phyloP scores from a whole-genome alignment of 441 rosid species.

The Omphalea diandra region DNA sequence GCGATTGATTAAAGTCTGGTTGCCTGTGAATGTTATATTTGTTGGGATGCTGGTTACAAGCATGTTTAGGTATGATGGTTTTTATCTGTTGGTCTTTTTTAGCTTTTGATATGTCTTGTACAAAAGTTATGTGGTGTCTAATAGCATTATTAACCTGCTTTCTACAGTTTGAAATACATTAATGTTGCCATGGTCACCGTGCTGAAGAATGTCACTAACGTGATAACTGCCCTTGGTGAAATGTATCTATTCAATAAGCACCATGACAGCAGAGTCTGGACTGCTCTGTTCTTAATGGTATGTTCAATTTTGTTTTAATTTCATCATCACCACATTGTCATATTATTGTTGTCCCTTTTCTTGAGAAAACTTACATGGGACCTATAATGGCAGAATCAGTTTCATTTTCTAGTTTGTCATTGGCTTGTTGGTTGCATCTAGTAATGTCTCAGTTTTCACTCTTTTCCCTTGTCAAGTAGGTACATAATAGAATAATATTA shows the following conservation, averaged over 20 bases:
- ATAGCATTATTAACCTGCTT: background rate
- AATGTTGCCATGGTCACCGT: slow-evolving; percentile 99
- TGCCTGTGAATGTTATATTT: slow-evolving; percentile 92
- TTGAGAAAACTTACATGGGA: slow-evolving; percentile 6
- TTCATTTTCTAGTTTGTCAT: background rate
- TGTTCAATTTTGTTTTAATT: slow-evolving; percentile 15
- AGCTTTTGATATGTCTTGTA: background rate
- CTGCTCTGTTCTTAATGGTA: slow-evolving; percentile 98
- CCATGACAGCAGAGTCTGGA: slow-evolving; percentile 95
- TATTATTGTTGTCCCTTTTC: background rate
- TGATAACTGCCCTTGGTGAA: slow-evolving; percentile 92
- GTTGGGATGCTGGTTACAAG: slow-evolving; percentile 99
- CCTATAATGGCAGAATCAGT: background rate
- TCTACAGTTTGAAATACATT: slow-evolving; percentile 86
- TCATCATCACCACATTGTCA: background rate
- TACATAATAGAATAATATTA: background rate
- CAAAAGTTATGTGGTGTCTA: background rate
- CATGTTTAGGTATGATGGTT: slow-evolving; percentile 82
- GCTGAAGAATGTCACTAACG: slow-evolving; percentile 96
- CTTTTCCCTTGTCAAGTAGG: background rate
- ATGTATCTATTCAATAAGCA: slow-evolving; percentile 93
- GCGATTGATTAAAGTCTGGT: slow-evolving; percentile 88
- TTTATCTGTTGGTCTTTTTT: background rate
- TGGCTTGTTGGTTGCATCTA: slow-evolving; percentile 5
- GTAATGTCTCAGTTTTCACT: background rate